Conservation (phyloP, 306 rosid genomes). For the Mucuna pruriens region DNA sequence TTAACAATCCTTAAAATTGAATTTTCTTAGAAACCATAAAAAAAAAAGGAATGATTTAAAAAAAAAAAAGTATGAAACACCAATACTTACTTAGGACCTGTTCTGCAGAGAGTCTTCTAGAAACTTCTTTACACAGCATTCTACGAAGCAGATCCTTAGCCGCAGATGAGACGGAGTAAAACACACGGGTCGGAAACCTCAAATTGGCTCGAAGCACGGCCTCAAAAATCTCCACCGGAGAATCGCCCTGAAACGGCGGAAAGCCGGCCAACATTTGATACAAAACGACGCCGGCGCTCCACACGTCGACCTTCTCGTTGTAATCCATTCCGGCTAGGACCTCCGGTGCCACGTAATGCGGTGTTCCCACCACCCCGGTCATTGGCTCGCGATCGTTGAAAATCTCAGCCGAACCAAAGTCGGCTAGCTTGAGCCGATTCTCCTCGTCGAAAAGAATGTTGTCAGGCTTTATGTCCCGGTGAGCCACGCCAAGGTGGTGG, state of each 20-base stretch:
- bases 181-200: conserved; percentile 61
- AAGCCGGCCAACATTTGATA: conserved; percentile 66
- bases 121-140: conserved; percentile 69
- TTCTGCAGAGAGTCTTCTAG: conserved; percentile 69
- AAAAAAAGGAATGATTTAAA: too few species aligned
- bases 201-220: conserved; percentile 61
- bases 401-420: conserved; percentile 72
- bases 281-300: conserved; percentile 87
- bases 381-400: conserved; percentile 50
- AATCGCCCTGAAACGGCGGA: conserved; percentile 70
- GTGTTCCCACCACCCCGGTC: conserved; percentile 75
- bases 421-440: conserved; percentile 50
- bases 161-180: conserved; percentile 52
- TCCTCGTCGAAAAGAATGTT: conserved; percentile 58
- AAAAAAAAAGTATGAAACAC: neutral
- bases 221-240: conserved; percentile 65
- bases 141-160: conserved; percentile 68
- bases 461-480: conserved; percentile 77
- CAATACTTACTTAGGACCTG: conserved; percentile 61
- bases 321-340: conserved; percentile 61
- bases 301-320: conserved; percentile 71
- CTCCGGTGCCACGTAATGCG: conserved; percentile 80
- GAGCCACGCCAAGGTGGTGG: conserved; percentile 67
- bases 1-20: neutral
- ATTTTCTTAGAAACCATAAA: too few species aligned